phyloP scores from a whole-genome alignment of 371 early-diverging fungal genomes.

The Mucor irregularis region DNA sequence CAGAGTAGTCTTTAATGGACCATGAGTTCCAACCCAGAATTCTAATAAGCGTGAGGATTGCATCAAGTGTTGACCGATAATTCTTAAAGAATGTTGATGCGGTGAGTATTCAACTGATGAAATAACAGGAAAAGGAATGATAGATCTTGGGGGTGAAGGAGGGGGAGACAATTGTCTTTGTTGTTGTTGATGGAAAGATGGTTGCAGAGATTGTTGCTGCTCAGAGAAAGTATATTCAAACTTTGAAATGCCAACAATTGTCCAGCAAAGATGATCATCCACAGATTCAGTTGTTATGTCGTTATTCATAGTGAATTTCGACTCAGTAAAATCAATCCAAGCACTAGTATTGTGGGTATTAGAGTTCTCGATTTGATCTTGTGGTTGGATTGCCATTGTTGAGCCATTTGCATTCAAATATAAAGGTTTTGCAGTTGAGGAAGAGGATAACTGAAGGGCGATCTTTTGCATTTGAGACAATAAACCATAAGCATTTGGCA shows the following conservation, averaged over 20 bases:
- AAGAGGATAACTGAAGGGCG: slow-evolving; percentile 61
- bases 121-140: slow-evolving; percentile 45
- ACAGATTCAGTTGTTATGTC: slow-evolving; percentile 30
- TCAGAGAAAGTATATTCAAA: slow-evolving; percentile 56
- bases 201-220: slow-evolving; percentile 15
- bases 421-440: slow-evolving; percentile 27
- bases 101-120: slow-evolving; percentile 24
- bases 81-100: slow-evolving; percentile 23
- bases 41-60: slow-evolving; percentile 29
- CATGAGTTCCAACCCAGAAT: slow-evolving; percentile 47
- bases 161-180: slow-evolving; percentile 28
- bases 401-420: slow-evolving; percentile 42
- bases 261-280: slow-evolving; percentile 85
- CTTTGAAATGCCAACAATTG: slow-evolving; percentile 71
- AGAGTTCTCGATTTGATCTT: slow-evolving; percentile 3
- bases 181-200: slow-evolving; percentile 16
- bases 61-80: slow-evolving; percentile 35
- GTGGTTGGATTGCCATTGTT: slow-evolving; percentile 15
- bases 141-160: slow-evolving; percentile 39
- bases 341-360: slow-evolving; percentile 23
- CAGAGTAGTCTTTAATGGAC: slow-evolving; percentile 19
- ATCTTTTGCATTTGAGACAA: slow-evolving; percentile 90
- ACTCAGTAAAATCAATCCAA: slow-evolving; percentile 40
- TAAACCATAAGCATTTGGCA: slow-evolving; percentile 63
- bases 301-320: slow-evolving; percentile 1